Evolutionary conservation across 2,329 filamentous ascomycete genomes (phyloP), one percentile per base, ranked within the genome.

Genomic region (Pseudogymnoascus sp.): DNA sequence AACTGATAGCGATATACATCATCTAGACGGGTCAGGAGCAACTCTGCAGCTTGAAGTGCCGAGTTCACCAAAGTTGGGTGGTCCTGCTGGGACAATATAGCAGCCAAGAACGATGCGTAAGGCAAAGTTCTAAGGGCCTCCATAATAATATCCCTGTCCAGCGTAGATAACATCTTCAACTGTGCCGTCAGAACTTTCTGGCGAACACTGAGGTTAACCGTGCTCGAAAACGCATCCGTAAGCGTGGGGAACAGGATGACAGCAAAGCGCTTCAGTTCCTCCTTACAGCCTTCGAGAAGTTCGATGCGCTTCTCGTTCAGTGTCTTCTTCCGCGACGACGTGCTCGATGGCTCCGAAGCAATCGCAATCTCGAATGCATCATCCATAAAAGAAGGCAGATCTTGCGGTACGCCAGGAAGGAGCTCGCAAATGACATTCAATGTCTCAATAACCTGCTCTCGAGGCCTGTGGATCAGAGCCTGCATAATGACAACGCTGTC

Each of bases 401-500:
- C 79, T 62, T 80, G 81, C 11, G 88, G 86, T 14, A 93, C 80
- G 60, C 85, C 87, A 1, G 93, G 93, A 37, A 99, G 81, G 31
- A 99, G 80, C 77, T 99, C 95, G 78, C 95, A 97, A 67, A 99
- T 92, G 67, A 99, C 92, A 73, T 97, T 97, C 67, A 99, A 82
- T 1, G 96, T 97, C 78, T 99, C 95, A 69, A 93, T 95, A 16
- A 99, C 90, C 76, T 99, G 95, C 69, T 99, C 96, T 63, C 93
- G 87, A 6, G 95, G 95, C 42, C 93, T 87, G 72, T 97, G 95
- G 61, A 99, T 96, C 67, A 99, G 81, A 38, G 96, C 92, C 77
- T 99, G 95, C 96, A 99, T 99, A 71, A 99, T 95, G 53, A 99
- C 85, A 63, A 97, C 93, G 72, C 92, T 96, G 75, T 97, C 93